These are phyloP conservation scores for Russula griseocarnosa DNA, from an alignment of 768 basidiomycete genomes.

Conservation along the genomic window DNA sequence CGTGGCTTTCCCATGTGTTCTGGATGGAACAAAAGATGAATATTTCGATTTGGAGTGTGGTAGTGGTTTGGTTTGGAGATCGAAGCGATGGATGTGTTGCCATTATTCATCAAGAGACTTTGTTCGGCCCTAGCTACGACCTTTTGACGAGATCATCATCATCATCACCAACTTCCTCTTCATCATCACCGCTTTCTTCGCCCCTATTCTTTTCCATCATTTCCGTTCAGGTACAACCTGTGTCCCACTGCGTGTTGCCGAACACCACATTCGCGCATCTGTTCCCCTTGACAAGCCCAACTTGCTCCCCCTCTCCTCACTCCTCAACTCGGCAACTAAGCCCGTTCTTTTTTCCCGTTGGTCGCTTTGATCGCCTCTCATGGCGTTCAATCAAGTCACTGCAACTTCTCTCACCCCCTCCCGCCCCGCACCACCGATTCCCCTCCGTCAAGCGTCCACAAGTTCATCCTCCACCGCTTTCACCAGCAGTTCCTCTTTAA, in stretches of 20 bases:
- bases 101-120: background rate
- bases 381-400: constrained; percentile 50
- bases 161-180: background rate
- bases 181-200: background rate
- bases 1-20: background rate
- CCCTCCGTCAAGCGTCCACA: constrained; percentile 47
- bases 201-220: background rate
- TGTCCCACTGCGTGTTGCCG: background rate
- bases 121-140: background rate
- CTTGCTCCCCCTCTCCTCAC: constrained; percentile 1
- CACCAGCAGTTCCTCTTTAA: constrained; percentile 59
- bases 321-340: background rate
- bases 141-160: background rate
- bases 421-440: constrained; percentile 72
- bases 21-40: background rate
- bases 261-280: background rate
- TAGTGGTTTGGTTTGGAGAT: background rate
- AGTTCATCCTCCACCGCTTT: constrained; percentile 46
- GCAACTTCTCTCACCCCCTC: constrained; percentile 67
- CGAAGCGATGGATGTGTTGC: background rate
- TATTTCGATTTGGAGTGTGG: no score
- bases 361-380: constrained; percentile 27
- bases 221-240: background rate
- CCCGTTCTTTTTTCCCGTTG: background rate
- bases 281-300: background rate